Evolutionary conservation across 768 basidiomycete genomes (phyloP).

Genomic region (Cytidiella melzeri): DNA sequence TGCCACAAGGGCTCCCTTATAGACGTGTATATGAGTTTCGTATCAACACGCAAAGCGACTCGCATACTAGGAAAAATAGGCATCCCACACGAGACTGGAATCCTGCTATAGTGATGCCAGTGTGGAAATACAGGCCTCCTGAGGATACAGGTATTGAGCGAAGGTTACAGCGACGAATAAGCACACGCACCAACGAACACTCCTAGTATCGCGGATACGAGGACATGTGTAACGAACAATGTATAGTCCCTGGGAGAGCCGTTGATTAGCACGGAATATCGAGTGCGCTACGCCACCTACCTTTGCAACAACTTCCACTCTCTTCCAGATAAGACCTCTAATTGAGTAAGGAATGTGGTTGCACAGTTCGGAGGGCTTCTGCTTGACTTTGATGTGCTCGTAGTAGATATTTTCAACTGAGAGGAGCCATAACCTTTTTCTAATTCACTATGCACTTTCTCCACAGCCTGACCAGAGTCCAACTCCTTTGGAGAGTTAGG

Average conservation of each 20-base stretch:
- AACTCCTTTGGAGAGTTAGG: neutral
- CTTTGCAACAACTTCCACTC: constrained; percentile 81
- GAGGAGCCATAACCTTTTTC: neutral
- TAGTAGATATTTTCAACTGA: constrained; percentile 1
- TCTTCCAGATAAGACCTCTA: constrained; percentile 73
- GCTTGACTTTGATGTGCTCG: neutral
- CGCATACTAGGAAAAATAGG: constrained; percentile 80
- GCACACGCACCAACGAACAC: constrained; percentile 69
- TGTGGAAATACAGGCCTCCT: constrained; percentile 87
- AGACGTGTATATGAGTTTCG: neutral
- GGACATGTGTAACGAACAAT: constrained; percentile 73
- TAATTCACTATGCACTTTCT: constrained; percentile 1
- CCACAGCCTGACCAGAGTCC: constrained; percentile 4
- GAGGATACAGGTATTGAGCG: neutral
- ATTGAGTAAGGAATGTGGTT: constrained; percentile 84
- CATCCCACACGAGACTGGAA: constrained; percentile 94
- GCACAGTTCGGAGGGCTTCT: constrained; percentile 36
- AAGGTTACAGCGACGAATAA: neutral
- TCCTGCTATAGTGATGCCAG: constrained; percentile 76
- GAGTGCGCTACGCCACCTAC: constrained; percentile 25
- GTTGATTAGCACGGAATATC: constrained; percentile 3
- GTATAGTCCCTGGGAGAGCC: constrained; percentile 61
- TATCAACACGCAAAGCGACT: neutral
- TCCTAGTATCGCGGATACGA: constrained; percentile 65
- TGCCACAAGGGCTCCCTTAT: constrained; percentile 80